A percentile compares a stretch with the other conserved stretches of the same genome.
phyloP scores from a whole-genome alignment of 164 flowering plant species.

The Dillenia turbinata region DNA sequence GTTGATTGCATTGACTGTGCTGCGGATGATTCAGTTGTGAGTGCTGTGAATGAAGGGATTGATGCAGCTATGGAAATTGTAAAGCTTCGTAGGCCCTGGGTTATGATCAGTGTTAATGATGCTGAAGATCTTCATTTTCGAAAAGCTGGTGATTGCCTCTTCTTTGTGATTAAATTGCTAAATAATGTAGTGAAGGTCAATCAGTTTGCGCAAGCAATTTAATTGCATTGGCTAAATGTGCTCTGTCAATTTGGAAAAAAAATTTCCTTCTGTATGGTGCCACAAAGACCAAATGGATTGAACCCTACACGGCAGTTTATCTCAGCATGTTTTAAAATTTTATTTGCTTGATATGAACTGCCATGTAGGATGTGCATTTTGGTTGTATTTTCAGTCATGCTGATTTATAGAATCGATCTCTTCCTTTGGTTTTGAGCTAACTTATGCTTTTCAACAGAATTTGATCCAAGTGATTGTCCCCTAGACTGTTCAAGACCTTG shows the following conservation, averaged over 20 bases:
- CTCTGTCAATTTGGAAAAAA: too few relatives aligned
- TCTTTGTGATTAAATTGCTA: background rate
- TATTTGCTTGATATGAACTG: too few relatives aligned
- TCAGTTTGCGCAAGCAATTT: too few relatives aligned
- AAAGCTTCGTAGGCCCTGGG: slow-evolving; percentile 66
- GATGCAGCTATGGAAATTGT: slow-evolving; percentile 53
- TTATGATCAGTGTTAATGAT: slow-evolving; percentile 85
- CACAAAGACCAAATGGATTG: too few relatives aligned
- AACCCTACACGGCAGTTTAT: too few relatives aligned
- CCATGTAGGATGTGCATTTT: too few relatives aligned
- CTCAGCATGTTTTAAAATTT: too few relatives aligned
- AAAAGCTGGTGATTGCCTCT: slow-evolving; percentile 54
- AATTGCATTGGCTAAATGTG: too few relatives aligned
- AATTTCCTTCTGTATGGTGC: too few relatives aligned
- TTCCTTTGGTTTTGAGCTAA: too few relatives aligned
- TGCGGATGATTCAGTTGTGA: slow-evolving; percentile 70
- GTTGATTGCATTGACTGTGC: slow-evolving; percentile 91
- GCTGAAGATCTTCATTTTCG: slow-evolving; percentile 83
- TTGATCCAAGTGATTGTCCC: slow-evolving; percentile 79
- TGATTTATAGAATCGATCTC: too few relatives aligned
- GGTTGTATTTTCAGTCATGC: too few relatives aligned
- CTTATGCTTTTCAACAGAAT: slow-evolving; percentile 37
- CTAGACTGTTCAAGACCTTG: slow-evolving; percentile 75
- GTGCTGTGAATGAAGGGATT: slow-evolving; percentile 79
- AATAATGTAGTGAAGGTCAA: background rate